Conservation (phyloP, 306 rosid species). For the Malus orientalis region DNA sequence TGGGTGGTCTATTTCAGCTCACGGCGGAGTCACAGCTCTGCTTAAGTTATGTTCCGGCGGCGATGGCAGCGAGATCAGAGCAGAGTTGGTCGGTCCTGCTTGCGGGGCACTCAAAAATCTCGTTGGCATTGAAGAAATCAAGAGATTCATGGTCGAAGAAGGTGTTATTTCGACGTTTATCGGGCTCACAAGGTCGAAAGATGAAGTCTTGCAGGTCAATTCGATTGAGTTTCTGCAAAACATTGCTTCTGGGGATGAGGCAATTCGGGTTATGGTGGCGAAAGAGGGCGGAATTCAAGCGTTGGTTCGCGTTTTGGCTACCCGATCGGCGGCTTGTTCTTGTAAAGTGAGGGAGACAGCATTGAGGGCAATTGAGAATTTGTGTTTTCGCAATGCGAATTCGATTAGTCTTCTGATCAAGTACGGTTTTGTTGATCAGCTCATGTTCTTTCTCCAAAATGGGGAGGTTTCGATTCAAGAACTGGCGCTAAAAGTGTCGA, state of each 20-base stretch:
- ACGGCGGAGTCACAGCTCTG: constrained; percentile 74
- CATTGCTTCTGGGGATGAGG: constrained; percentile 63
- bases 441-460: constrained; percentile 43
- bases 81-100: constrained; percentile 55
- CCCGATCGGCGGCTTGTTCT: constrained; percentile 29
- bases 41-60: constrained; percentile 45
- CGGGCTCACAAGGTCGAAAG: constrained; percentile 44
- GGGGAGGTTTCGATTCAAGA: constrained; percentile 74
- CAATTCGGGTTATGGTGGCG: constrained; percentile 34
- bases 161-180: constrained; percentile 51
- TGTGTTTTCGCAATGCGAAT: constrained; percentile 44
- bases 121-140: constrained; percentile 61
- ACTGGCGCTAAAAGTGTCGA: constrained; percentile 58
- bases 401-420: constrained; percentile 38
- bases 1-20: constrained; percentile 87
- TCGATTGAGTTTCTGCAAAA: constrained; percentile 53
- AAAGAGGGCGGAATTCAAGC: constrained; percentile 69
- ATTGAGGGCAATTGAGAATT: constrained; percentile 51
- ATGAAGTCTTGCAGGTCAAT: constrained; percentile 55
- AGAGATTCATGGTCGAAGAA: constrained; percentile 78
- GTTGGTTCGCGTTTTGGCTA: constrained; percentile 48
- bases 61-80: constrained; percentile 17
- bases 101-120: constrained; percentile 75
- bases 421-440: constrained; percentile 58
- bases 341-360: constrained; percentile 53